Evolutionary conservation across 2,329 filamentous ascomycete species (phyloP).

Genomic region (Emmonsiellopsis sp.): DNA sequence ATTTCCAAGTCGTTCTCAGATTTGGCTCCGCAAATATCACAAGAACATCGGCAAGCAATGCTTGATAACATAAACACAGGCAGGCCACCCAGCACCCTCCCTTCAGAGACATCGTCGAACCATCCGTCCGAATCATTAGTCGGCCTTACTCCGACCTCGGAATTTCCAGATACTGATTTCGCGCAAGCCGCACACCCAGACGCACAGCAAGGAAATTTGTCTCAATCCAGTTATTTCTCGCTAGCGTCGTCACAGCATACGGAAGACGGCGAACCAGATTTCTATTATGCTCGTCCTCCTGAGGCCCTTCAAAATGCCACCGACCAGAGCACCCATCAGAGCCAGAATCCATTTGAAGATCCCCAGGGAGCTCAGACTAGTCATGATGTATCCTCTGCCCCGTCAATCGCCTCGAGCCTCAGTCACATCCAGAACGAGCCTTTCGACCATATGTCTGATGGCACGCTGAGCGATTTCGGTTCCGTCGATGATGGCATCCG

Average conservation of each 20-base stretch:
- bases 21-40: slow-evolving; percentile 6
- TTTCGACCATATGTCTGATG: slow-evolving; percentile 19
- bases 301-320: slow-evolving; percentile 12
- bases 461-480: slow-evolving; percentile 30
- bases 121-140: slow-evolving; percentile 34
- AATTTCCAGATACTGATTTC: slow-evolving; percentile 23
- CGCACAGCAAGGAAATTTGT: slow-evolving; percentile 9
- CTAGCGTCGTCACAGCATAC: slow-evolving; percentile 19
- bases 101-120: slow-evolving; percentile 25
- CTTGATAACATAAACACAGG: slow-evolving; percentile 13
- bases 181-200: slow-evolving; percentile 11
- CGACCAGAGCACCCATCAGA: slow-evolving; percentile 5
- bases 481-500: slow-evolving; percentile 20
- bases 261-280: slow-evolving; percentile 19
- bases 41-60: slow-evolving; percentile 11
- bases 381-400: slow-evolving; percentile 23
- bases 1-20: slow-evolving; percentile 13
- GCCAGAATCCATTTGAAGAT: slow-evolving; percentile 15
- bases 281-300: slow-evolving; percentile 25
- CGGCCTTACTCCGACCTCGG: slow-evolving; percentile 38
- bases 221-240: slow-evolving; percentile 18
- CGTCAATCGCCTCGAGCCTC: slow-evolving; percentile 28
- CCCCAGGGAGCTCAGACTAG: slow-evolving; percentile 9
- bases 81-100: slow-evolving; percentile 19
- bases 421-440: slow-evolving; percentile 27